Conservation (phyloP, 495 filamentous ascomycete genomes). For the Aspergillus biplanus region DNA sequence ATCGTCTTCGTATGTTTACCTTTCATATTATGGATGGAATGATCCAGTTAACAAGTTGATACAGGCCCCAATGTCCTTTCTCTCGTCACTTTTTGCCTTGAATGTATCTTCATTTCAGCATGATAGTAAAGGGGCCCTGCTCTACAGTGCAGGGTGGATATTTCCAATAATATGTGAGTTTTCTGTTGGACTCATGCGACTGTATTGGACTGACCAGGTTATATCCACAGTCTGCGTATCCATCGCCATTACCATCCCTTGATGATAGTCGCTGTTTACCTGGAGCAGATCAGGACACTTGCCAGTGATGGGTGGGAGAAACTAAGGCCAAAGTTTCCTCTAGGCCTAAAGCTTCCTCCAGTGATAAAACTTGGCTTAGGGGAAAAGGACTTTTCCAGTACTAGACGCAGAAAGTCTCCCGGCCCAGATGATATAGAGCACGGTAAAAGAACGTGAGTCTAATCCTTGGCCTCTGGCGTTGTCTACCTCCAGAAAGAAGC, state of each 20-base stretch:
- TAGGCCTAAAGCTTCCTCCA: too few relatives aligned
- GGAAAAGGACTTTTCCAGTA: too few relatives aligned
- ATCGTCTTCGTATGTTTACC: conserved; percentile 53
- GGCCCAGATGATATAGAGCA: too few relatives aligned
- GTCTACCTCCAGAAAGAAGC: too few relatives aligned
- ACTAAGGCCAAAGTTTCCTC: too few relatives aligned
- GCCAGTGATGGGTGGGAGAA: background rate
- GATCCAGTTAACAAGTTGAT: background rate
- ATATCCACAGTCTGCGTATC: background rate
- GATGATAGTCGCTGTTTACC: background rate
- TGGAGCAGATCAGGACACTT: background rate
- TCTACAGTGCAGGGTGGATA: conserved; percentile 13
- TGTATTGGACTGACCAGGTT: background rate
- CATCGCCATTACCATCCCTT: background rate
- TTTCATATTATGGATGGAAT: too few relatives aligned
- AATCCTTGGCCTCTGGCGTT: too few relatives aligned
- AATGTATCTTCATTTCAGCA: conserved; percentile 18
- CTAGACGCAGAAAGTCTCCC: too few relatives aligned
- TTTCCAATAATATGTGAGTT: conserved; percentile 18
- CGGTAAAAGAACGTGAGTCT: too few relatives aligned
- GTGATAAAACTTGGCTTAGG: too few relatives aligned
- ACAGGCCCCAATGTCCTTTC: conserved; percentile 18
- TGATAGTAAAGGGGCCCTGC: conserved; percentile 2
- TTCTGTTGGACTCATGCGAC: too few relatives aligned
- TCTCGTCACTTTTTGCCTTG: conserved; percentile 18